These are phyloP conservation scores for Bryoglossum gracile DNA, from an alignment of 495 filamentous ascomycete species.

Conservation along the genomic window DNA sequence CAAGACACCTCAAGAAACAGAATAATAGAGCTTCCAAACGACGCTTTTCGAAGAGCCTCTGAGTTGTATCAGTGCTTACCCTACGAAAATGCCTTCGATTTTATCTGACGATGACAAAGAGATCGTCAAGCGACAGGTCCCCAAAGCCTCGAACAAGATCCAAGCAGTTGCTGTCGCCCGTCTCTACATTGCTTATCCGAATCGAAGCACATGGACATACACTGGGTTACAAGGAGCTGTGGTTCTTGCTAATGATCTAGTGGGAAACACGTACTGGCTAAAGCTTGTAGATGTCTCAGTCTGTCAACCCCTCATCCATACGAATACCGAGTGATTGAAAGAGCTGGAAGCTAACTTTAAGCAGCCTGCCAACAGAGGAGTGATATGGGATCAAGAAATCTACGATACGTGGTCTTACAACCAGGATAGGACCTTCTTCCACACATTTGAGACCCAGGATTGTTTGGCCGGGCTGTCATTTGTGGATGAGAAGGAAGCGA, in stretches of 20 bases:
- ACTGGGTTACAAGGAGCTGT: constrained; percentile 88
- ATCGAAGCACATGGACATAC: constrained; percentile 81
- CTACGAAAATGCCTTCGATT: constrained; percentile 70
- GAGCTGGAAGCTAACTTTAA: constrained; percentile 23
- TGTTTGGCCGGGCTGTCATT: constrained; percentile 88
- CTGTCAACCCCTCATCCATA: constrained; percentile 31
- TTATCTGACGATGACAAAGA: constrained; percentile 88
- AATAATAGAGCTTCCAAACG: constrained; percentile 10
- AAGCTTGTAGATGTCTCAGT: constrained; percentile 96
- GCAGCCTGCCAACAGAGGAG: constrained; percentile 73
- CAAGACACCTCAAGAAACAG: constrained; percentile 10
- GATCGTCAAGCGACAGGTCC: constrained; percentile 83
- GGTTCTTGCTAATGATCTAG: constrained; percentile 89
- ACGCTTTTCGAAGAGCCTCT: too few species aligned
- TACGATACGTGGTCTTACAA: constrained; percentile 93
- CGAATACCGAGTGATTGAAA: not conserved
- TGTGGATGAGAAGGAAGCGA: constrained; percentile 92
- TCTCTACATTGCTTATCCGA: constrained; percentile 89
- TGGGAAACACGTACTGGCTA: constrained; percentile 93
- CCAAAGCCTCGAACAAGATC: constrained; percentile 92
- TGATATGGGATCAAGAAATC: constrained; percentile 98
- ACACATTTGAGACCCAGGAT: constrained; percentile 90
- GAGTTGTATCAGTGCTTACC: constrained; percentile 2
- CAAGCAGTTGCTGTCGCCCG: constrained; percentile 86
- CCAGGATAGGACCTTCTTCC: constrained; percentile 93